Evolutionary conservation across 116 monocot species (phyloP).

Genomic region (Iris pallida): DNA sequence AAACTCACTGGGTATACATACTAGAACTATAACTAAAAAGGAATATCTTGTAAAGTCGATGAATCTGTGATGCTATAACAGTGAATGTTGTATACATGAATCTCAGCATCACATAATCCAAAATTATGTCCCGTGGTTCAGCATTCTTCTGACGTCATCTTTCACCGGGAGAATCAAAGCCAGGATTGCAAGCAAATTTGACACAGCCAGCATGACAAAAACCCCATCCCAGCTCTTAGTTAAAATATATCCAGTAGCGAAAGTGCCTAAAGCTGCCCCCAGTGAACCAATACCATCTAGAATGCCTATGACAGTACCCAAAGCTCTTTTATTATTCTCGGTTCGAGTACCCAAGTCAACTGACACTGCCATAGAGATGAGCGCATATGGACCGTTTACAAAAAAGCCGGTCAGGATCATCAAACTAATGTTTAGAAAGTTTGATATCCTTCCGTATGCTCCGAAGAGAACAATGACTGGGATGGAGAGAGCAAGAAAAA

Average conservation of each 20-base stretch:
- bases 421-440: constrained; percentile 45
- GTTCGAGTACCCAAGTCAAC: constrained; percentile 80
- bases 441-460: constrained; percentile 53
- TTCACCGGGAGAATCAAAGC: constrained; percentile 70
- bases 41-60: too few species aligned
- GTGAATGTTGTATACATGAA: too few species aligned
- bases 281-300: constrained; percentile 98
- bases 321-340: constrained; percentile 65
- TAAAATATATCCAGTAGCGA: constrained; percentile 89
- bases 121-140: constrained; percentile 7
- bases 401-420: constrained; percentile 92
- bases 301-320: constrained; percentile 93
- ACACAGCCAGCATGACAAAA: constrained; percentile 75
- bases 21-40: too few species aligned
- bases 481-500: constrained; percentile 76
- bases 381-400: constrained; percentile 93
- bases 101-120: not conserved
- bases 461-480: constrained; percentile 67
- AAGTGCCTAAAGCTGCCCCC: constrained; percentile 83
- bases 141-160: constrained; percentile 47
- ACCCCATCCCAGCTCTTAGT: constrained; percentile 84
- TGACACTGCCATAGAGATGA: constrained; percentile 91
- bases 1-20: too few species aligned
- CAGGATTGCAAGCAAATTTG: constrained; percentile 54
- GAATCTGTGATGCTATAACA: too few species aligned